phyloP scores from a whole-genome alignment of 2,329 filamentous ascomycete species.

The Thermothelomyces thermophilus region DNA sequence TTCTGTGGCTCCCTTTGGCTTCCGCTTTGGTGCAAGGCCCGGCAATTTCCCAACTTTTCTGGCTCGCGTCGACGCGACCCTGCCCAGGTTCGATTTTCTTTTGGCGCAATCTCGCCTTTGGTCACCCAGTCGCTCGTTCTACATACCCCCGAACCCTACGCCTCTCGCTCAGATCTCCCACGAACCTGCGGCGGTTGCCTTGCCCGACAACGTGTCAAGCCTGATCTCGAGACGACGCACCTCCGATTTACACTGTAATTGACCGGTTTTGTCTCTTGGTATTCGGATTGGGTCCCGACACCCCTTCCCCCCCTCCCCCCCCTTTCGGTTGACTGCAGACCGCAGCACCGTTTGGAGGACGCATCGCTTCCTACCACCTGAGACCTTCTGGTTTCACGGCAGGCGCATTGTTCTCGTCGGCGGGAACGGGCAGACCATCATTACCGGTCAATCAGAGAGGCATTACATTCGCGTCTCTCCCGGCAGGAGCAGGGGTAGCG shows the following conservation, averaged over 20 bases:
- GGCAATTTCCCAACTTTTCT: conserved; percentile 12
- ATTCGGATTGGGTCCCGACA: background rate
- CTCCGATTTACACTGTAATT: conserved; percentile 3
- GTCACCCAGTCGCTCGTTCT: background rate
- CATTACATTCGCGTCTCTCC: conserved; percentile 1
- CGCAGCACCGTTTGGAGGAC: conserved; percentile 1
- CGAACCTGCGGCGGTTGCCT: background rate
- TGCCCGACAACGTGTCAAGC: background rate
- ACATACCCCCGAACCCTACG: background rate
- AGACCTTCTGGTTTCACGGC: conserved; percentile 14
- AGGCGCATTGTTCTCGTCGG: conserved; percentile 11
- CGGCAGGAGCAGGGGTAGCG: conserved; percentile 1
- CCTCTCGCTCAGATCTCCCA: background rate
- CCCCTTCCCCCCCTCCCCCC: too few species aligned
- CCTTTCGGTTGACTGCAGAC: conserved; percentile 18
- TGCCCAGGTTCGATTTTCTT: background rate
- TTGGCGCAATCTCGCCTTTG: background rate
- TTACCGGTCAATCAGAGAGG: conserved; percentile 7
- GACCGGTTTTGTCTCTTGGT: conserved; percentile 1
- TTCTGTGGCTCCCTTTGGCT: background rate
- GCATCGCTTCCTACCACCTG: conserved; percentile 9
- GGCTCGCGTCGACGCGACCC: conserved; percentile 6
- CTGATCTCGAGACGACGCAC: background rate
- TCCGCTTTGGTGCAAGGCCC: background rate
- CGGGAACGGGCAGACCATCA: conserved; percentile 4